Conservation (phyloP, 768 basidiomycete species). For the Podaxis sp. region DNA sequence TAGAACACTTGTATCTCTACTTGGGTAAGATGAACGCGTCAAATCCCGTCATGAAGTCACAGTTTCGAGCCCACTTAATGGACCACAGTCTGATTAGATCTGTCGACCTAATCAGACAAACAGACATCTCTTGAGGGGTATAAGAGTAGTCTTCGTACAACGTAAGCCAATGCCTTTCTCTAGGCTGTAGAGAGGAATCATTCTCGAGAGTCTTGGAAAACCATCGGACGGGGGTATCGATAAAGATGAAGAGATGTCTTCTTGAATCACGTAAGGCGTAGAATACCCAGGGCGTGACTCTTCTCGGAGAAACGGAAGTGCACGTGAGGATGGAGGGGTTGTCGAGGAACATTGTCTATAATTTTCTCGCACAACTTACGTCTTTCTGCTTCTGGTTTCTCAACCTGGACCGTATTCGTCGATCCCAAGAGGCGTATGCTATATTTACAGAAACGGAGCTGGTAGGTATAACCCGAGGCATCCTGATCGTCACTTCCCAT, state of each 20-base stretch:
- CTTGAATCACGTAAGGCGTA: not conserved
- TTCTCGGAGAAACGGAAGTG: slow-evolving; percentile 1
- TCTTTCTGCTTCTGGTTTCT: not conserved
- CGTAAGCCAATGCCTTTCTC: too few relatives aligned
- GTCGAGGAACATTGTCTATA: not conserved
- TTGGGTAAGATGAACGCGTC: not conserved
- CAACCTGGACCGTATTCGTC: not conserved
- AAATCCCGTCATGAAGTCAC: not conserved
- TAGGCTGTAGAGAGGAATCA: too few relatives aligned
- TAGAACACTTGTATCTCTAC: not conserved
- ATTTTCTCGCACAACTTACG: not conserved
- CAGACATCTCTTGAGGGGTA: too few relatives aligned
- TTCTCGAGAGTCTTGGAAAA: not conserved
- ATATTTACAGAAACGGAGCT: not conserved
- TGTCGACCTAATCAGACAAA: too few relatives aligned
- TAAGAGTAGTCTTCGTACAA: too few relatives aligned
- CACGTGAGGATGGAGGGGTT: not conserved
- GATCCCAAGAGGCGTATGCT: not conserved
- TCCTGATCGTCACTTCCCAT: not conserved
- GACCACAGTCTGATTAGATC: too few relatives aligned
- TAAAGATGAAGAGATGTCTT: not conserved
- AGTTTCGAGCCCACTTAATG: too few relatives aligned
- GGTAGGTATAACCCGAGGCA: not conserved
- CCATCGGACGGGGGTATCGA: not conserved
- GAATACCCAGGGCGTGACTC: not conserved